Base-by-base conservation (phyloP, 2,329 filamentous ascomycete genomes). In the Arthrobotrys pseudoclavata region DNA sequence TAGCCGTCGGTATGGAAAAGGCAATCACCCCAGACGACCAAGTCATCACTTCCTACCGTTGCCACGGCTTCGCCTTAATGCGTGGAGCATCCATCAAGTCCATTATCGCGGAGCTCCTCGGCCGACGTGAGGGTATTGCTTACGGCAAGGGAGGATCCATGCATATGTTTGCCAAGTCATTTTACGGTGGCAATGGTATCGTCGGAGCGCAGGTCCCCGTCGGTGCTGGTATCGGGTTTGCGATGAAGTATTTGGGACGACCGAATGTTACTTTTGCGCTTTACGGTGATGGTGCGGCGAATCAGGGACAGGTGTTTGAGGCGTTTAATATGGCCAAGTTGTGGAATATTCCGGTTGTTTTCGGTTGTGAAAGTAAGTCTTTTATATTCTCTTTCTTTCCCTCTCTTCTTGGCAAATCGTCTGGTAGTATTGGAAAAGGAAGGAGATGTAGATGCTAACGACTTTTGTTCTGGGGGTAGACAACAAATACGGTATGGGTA, bases 401-500 rank as follows among this genome's bases (percentile, higher is more conserved):
- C 4, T 45, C 2, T n/a, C 5, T 7, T 15, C 2, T 40, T 40
- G 37, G 37, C 2, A 15, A 15, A 40, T 13, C 2, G 12, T n/a
- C 42, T 9, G 15, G n/a, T 3, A 12, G 2, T 20, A 18, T 45
- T 9, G 10, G 12, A 15, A 24, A 24, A 50, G 12, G 37, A 40
- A 40, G 37, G 12, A 40, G 50, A 20, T 37, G 4, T 12, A 12
- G 4, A 13, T 57, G 29, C 52, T 57, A 7, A 57, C 29, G 7
- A 15, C 4, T 22, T 37, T 26, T 26, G 29, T 45, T 31, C 15
- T 37, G 10, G 37, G 10, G 40, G 53, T 37, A 97, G 94, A 99
- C 90, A 99, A 99, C 92, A 99, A 99, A 87, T 99, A 99, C 85
- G 96, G 96, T 85, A 99, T 99, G 96, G 96, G 96, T 86, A 99